Evolutionary conservation across 225 moss, liverwort and hornwort genomes (phyloP), one percentile per base, ranked within the genome.

Genomic region (Lunularia cruciata): DNA sequence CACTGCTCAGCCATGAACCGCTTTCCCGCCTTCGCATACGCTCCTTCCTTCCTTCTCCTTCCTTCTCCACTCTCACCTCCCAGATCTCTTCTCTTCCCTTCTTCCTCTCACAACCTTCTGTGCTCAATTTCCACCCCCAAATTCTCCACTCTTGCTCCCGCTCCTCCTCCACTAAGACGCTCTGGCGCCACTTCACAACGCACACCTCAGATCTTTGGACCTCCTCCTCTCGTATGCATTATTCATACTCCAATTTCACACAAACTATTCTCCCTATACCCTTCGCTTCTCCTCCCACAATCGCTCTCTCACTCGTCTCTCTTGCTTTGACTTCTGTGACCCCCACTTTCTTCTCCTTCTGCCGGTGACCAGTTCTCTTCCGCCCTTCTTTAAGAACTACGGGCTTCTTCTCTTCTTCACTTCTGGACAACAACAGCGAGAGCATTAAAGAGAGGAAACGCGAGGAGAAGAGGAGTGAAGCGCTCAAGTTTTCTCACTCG

Each of bases 11-110:
- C 34, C n/a, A 32, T 33, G 38, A 38, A 19, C 51, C 35, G 49
- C 67, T 51, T 31, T 36, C 51, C 49, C 47, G 48, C 67, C 49
- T 49, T 11, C 51, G 33, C 67, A 67, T 67, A 23, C 34, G 51
- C 67, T 23, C 49, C 10, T 4, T 49, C 34, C 37, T 30, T 12
- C 16, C 43, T n/a, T 20, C 19, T 22, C 18, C 67, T 34, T 7
- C 19, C 46, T 30, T 18, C 7, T 31, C 47, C 30, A 14, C 31
- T 19, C 15, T 11, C 25, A 26, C 13, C 2, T 18, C 8, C 26
- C 35, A 65, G 40, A 19, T 47, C 31, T 19, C 31, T 30, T n/a
- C 14, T 3, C 5, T 47, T 6, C n/a, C 31, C 31, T 1, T 19
- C 13, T 65, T 15, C 47, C 15, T 11, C 43, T 22, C 45, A 3